phyloP scores from a whole-genome alignment of 2,329 filamentous ascomycete genomes.

The Blastomyces parvus region DNA sequence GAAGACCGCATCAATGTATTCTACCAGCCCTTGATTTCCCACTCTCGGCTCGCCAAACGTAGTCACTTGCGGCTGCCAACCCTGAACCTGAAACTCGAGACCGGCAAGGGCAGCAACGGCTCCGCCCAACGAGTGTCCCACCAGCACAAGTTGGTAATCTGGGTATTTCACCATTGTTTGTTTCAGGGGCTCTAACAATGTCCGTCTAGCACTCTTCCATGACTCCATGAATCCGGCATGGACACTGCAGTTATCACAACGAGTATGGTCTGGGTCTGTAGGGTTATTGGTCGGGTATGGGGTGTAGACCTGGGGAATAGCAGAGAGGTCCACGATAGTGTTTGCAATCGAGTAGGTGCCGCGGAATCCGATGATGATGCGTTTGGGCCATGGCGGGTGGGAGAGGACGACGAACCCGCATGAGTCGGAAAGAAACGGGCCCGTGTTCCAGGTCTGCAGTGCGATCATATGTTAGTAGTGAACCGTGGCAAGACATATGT shows the following conservation, averaged over 20 bases:
- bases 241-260: slow-evolving; percentile 80
- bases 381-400: slow-evolving; percentile 48
- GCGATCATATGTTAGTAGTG: slow-evolving; percentile 1
- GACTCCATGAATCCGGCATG: slow-evolving; percentile 82
- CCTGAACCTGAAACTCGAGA: slow-evolving; percentile 68
- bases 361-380: slow-evolving; percentile 79
- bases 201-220: slow-evolving; percentile 64
- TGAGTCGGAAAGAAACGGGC: slow-evolving; percentile 73
- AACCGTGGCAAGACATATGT: slow-evolving; percentile 5
- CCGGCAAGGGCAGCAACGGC: slow-evolving; percentile 82
- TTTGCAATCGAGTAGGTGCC: slow-evolving; percentile 93
- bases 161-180: slow-evolving; percentile 53
- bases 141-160: slow-evolving; percentile 62
- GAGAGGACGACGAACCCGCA: slow-evolving; percentile 93
- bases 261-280: slow-evolving; percentile 25
- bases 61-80: slow-evolving; percentile 67
- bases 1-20: slow-evolving; percentile 48
- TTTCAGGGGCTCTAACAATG: slow-evolving; percentile 59
- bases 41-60: slow-evolving; percentile 82
- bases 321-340: slow-evolving; percentile 81
- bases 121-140: slow-evolving; percentile 87
- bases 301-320: slow-evolving; percentile 78
- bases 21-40: slow-evolving; percentile 45
- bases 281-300: slow-evolving; percentile 57
- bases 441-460: slow-evolving; percentile 72